Conservation (phyloP, 352 stramenopile genomes). For the Phytophthora citrophthora region DNA sequence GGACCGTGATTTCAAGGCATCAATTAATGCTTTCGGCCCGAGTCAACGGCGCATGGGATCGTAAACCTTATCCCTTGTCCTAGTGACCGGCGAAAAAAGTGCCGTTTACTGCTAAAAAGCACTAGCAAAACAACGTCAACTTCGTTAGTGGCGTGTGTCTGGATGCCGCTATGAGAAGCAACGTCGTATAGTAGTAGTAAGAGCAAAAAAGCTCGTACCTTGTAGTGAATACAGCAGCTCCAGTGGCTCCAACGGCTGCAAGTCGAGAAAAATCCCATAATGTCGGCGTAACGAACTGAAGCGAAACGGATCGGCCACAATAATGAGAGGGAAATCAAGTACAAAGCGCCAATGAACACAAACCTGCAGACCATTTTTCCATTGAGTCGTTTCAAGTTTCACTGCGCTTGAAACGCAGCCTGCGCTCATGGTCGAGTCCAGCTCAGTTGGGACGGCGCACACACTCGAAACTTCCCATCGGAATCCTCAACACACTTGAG, state of each 20-base stretch:
- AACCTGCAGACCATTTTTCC: slow-evolving; percentile 9
- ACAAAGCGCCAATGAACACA: too few relatives aligned
- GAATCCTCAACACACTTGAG: slow-evolving; percentile 20
- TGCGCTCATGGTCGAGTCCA: slow-evolving; percentile 28
- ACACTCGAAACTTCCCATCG: slow-evolving; percentile 43
- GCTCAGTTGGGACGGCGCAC: slow-evolving; percentile 31
- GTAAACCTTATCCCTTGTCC: slow-evolving; percentile 26
- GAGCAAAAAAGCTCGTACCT: slow-evolving; percentile 11
- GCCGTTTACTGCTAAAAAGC: slow-evolving; percentile 23
- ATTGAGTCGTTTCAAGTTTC: slow-evolving; percentile 40
- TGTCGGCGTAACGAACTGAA: slow-evolving; percentile 35
- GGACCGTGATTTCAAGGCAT: background rate
- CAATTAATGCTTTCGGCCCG: background rate
- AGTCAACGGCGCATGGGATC: slow-evolving; percentile 28
- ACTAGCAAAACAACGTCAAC: slow-evolving; percentile 22
- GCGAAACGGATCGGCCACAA: slow-evolving; percentile 34
- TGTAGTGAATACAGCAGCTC: slow-evolving; percentile 7
- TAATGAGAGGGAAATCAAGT: too few relatives aligned
- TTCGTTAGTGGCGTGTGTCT: slow-evolving; percentile 31
- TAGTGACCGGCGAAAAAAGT: slow-evolving; percentile 17
- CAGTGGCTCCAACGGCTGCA: slow-evolving; percentile 15
- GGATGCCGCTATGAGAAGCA: slow-evolving; percentile 23
- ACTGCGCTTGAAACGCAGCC: slow-evolving; percentile 31
- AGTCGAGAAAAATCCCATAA: slow-evolving; percentile 19
- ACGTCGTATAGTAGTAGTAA: slow-evolving; percentile 10